Evolutionary conservation across 257 asterid species (phyloP).

Genomic region (Nicotiana tomentosiformis): DNA sequence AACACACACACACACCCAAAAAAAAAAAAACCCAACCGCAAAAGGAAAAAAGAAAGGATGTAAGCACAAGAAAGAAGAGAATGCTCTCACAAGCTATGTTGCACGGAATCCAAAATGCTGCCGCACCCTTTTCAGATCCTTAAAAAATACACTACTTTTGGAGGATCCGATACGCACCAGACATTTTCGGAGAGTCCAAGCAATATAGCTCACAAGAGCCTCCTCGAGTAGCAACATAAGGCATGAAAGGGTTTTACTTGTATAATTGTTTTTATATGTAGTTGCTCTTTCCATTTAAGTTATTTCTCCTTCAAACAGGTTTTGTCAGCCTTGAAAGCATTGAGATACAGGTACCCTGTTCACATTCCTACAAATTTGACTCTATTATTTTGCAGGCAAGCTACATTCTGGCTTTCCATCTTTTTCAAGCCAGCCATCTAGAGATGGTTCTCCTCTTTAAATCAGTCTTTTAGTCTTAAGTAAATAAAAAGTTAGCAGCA

Average conservation of each 20-base stretch:
- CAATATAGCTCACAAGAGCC: background rate
- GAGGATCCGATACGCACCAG: no score
- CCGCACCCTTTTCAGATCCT: no score
- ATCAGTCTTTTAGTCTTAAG: background rate
- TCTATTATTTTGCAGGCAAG: background rate
- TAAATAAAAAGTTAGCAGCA: background rate
- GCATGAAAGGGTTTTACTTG: background rate
- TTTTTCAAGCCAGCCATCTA: background rate
- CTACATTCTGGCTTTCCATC: background rate
- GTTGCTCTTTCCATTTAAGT: background rate
- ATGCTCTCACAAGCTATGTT: background rate
- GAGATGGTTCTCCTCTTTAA: background rate
- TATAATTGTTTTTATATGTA: background rate
- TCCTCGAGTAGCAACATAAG: background rate
- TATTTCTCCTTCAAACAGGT: background rate
- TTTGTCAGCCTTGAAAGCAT: background rate
- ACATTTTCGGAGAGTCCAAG: no score
- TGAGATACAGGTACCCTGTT: background rate
- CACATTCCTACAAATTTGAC: background rate
- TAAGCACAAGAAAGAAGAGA: background rate
- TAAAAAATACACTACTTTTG: no score
- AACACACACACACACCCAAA: no score
- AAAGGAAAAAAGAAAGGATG: background rate
- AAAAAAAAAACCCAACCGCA: no score
- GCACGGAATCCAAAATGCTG: no score